These are phyloP conservation scores for Aspergillus sp. DNA, from an alignment of 2,329 filamentous ascomycete species.

Conservation along the genomic window DNA sequence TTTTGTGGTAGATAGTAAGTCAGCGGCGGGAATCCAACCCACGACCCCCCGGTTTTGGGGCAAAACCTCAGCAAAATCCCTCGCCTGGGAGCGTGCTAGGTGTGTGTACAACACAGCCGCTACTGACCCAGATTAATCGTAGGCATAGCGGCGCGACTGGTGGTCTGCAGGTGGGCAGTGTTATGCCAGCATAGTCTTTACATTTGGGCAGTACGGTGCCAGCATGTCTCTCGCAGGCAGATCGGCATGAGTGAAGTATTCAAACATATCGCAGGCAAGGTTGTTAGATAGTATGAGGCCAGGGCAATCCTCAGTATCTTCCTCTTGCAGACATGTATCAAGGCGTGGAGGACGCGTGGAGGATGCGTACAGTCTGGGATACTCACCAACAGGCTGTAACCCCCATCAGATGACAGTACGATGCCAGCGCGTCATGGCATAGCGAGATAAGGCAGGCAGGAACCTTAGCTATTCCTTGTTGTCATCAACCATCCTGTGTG, in stretches of 20 bases:
- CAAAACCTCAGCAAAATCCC: too few species aligned
- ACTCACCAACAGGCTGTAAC: neutral
- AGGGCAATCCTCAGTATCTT: neutral
- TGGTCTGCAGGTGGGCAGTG: neutral
- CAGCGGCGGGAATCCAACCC: too few species aligned
- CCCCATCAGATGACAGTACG: neutral
- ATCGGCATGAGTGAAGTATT: neutral
- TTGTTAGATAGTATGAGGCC: neutral
- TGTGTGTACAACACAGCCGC: neutral
- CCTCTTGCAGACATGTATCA: neutral
- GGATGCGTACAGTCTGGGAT: too few species aligned
- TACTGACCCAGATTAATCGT: neutral
- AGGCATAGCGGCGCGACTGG: neutral
- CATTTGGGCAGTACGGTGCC: neutral
- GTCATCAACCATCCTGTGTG: too few species aligned
- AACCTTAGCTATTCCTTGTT: too few species aligned
- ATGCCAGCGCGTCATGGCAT: neutral
- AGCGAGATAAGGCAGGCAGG: too few species aligned
- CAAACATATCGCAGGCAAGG: neutral
- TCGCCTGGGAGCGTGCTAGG: neutral
- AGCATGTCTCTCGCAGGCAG: neutral
- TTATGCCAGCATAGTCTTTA: neutral
- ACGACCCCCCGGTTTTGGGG: too few species aligned
- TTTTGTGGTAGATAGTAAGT: too few species aligned
- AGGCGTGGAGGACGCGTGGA: neutral